Conservation (phyloP, 1,139 yeast species). For the Suhomyces guaymorum region DNA sequence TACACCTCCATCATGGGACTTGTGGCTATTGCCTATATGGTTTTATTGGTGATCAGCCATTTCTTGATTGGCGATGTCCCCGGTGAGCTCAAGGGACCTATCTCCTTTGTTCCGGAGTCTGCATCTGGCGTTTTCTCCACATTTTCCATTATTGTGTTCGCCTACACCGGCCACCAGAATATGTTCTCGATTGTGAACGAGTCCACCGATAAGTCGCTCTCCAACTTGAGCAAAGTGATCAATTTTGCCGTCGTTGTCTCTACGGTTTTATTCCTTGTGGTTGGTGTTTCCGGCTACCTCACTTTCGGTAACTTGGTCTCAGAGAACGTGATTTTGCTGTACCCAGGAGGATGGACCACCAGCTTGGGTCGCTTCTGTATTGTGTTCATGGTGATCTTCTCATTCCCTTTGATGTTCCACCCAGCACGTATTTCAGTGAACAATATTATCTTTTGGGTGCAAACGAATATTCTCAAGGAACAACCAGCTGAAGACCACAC, state of each 20-base stretch:
- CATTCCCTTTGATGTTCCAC: constrained; percentile 90
- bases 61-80: constrained; percentile 46
- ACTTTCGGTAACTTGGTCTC: constrained; percentile 46
- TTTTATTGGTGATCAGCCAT: constrained; percentile 39
- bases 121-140: constrained; percentile 65
- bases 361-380: constrained; percentile 73
- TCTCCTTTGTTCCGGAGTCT: constrained; percentile 59
- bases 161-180: constrained; percentile 53
- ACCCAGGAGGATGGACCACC: constrained; percentile 49
- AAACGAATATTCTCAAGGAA: constrained; percentile 3
- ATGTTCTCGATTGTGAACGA: constrained; percentile 53
- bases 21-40: constrained; percentile 42
- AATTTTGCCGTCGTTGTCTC: constrained; percentile 50
- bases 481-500: neutral
- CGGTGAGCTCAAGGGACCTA: constrained; percentile 49
- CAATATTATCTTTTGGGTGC: constrained; percentile 63
- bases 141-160: constrained; percentile 49
- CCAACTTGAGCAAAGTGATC: constrained; percentile 54
- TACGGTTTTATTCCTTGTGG: constrained; percentile 35
- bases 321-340: constrained; percentile 81
- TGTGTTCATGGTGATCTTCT: constrained; percentile 78
- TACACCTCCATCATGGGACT: constrained; percentile 46
- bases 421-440: constrained; percentile 87
- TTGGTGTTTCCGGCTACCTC: constrained; percentile 46
- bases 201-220: constrained; percentile 55